Evolutionary conservation across 495 filamentous ascomycete species (phyloP).

Genomic region (Immersiella caudata): DNA sequence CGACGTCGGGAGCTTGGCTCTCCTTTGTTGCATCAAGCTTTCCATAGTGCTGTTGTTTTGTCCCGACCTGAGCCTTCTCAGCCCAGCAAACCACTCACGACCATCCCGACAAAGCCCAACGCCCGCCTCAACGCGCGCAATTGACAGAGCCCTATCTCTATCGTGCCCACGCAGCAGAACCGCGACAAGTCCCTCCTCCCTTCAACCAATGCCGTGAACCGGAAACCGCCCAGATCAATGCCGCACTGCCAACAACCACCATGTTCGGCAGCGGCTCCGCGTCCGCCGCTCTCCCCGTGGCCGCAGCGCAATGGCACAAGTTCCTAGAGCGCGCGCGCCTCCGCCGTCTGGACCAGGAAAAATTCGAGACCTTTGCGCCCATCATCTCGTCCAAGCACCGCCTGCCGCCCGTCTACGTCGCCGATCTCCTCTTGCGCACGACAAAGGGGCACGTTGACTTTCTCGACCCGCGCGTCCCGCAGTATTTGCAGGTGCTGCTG

Average conservation of each 20-base stretch:
- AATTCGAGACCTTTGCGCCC: slow-evolving; percentile 47
- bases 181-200: too few species aligned
- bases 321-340: slow-evolving; percentile 52
- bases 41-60: neutral
- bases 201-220: neutral
- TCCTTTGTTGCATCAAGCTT: slow-evolving; percentile 4
- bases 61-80: neutral
- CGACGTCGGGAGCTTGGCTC: slow-evolving; percentile 8
- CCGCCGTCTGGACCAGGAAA: slow-evolving; percentile 48
- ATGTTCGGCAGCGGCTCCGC: neutral
- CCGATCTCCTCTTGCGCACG: slow-evolving; percentile 63
- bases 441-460: slow-evolving; percentile 46
- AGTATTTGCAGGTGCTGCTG: slow-evolving; percentile 66
- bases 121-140: neutral
- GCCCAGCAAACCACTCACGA: neutral
- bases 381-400: slow-evolving; percentile 48
- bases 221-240: neutral
- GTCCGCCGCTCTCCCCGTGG: slow-evolving; percentile 19
- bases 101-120: neutral
- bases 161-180: neutral
- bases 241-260: slow-evolving; percentile 6
- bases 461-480: slow-evolving; percentile 65
- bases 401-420: slow-evolving; percentile 50
- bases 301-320: slow-evolving; percentile 48
- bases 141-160: neutral